Percentiles rank a stretch among this genome's conserved stretches.
These are phyloP conservation scores for Coemansia nantahalensis DNA, from an alignment of 192 early-diverging fungal genomes.

Conservation along the genomic window DNA sequence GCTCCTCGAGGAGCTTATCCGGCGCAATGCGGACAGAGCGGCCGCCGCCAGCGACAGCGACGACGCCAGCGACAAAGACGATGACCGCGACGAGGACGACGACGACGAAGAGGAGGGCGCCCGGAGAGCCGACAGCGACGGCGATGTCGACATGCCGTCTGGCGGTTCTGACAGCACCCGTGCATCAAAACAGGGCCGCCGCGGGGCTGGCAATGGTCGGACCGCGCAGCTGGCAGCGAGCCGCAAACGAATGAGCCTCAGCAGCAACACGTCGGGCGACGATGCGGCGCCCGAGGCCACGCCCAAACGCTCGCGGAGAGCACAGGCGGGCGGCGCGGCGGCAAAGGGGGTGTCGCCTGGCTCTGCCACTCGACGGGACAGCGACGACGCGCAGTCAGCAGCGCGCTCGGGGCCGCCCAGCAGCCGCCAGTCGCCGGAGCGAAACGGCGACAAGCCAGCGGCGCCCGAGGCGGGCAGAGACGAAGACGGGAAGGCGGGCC, in stretches of 20 bases:
- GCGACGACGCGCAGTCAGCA: slow-evolving; percentile 24
- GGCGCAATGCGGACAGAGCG: slow-evolving; percentile 32
- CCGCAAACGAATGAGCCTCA: slow-evolving; percentile 36
- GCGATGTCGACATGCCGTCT: slow-evolving; percentile 43
- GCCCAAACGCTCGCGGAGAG: slow-evolving; percentile 49
- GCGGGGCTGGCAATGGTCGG: slow-evolving; percentile 20
- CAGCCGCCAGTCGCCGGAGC: slow-evolving; percentile 22
- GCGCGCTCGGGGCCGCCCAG: slow-evolving; percentile 30
- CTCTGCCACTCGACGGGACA: slow-evolving; percentile 16
- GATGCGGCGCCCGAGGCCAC: slow-evolving; percentile 20
- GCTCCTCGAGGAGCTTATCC: slow-evolving; percentile 45
- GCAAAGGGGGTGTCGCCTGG: slow-evolving; percentile 20
- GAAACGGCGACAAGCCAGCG: neutral
- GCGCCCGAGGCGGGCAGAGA: slow-evolving; percentile 14
- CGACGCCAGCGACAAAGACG: slow-evolving; percentile 56
- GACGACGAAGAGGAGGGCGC: slow-evolving; percentile 47
- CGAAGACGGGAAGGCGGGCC: slow-evolving; percentile 26
- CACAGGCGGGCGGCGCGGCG: slow-evolving; percentile 3
- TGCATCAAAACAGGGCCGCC: slow-evolving; percentile 8
- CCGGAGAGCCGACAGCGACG: slow-evolving; percentile 22
- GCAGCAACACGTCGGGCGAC: slow-evolving; percentile 41
- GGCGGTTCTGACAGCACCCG: slow-evolving; percentile 18
- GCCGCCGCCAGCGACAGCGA: slow-evolving; percentile 46
- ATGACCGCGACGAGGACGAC: slow-evolving; percentile 53
- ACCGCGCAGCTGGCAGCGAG: slow-evolving; percentile 11